Conservation (phyloP, 345 rosid species). For the Cardiospermum halicacabum region DNA sequence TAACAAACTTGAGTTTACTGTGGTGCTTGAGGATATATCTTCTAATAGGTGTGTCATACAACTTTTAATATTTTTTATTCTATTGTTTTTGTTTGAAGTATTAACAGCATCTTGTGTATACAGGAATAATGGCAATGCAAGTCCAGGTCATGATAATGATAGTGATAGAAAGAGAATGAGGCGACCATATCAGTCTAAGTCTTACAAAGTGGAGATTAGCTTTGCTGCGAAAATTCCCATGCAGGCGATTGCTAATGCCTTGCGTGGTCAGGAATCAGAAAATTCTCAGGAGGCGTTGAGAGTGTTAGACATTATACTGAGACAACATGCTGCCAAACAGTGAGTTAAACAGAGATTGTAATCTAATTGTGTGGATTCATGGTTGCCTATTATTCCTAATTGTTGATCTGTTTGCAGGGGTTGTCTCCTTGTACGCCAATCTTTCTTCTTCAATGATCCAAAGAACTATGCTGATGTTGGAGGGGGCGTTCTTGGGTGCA, state of each 20-base stretch:
- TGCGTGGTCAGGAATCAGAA: conserved; percentile 73
- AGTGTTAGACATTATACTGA: conserved; percentile 73
- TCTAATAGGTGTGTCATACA: conserved; percentile 47
- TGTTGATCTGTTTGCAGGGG: conserved; percentile 49
- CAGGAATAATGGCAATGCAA: conserved; percentile 51
- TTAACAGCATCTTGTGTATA: background rate
- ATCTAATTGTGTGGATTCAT: background rate
- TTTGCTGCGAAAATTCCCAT: conserved; percentile 80
- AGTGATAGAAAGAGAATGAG: conserved; percentile 61
- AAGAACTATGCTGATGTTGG: conserved; percentile 65
- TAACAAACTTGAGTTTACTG: conserved; percentile 71
- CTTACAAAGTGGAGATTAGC: conserved; percentile 59
- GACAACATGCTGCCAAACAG: conserved; percentile 94
- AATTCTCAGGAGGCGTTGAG: conserved; percentile 71
- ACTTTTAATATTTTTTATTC: background rate
- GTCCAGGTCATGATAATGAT: conserved; percentile 43
- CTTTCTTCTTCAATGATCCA: conserved; percentile 73
- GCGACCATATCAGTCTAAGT: conserved; percentile 53
- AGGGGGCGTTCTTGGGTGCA: conserved; percentile 77
- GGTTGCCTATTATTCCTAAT: background rate
- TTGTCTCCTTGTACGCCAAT: conserved; percentile 90
- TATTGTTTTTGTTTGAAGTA: background rate
- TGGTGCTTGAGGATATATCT: conserved; percentile 61
- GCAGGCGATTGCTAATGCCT: conserved; percentile 74
- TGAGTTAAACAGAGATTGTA: conserved; percentile 20